Evolutionary conservation across 495 filamentous ascomycete genomes (phyloP), one percentile per base, ranked within the genome.

Genomic region (Daldinia grandis): DNA sequence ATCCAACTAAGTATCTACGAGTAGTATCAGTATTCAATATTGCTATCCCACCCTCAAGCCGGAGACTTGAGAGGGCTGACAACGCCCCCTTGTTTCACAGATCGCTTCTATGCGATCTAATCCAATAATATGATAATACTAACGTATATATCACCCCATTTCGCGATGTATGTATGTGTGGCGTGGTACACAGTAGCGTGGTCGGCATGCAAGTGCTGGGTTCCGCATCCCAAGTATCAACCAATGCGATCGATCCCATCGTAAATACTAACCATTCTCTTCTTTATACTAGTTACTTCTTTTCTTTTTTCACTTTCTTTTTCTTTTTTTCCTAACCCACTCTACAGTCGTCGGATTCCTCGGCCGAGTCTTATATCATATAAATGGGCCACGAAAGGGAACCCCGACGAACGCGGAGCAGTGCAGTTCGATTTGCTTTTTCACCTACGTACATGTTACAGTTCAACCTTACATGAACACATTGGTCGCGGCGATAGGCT

Each of bases 161-260:
- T 30, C 69, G 30, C 30, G 28, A 56, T 49, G 21, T 42, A 37
- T 50, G 33, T 58, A 42, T 54, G 50, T 61, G 49, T 64, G 59
- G 69, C 59, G 69, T 68, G 54, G 63, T 67, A 64, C 63, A 60
- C 44, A 19, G 59, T 64, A 72, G 69, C 64, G 55, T 72, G 64
- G 69, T 62, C 56, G 55, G 55, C 60, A 72, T 72, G 69, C 69
- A 72, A 57, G 61, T 72, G 69, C 64, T 72, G 31, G 64, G 65
- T 73, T 69, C 61, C 66, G 60, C 64, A 73, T 73, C 64, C 56
- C 57, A 42, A 61, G 58, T 33, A 40, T n/a, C 37, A 57, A 56
- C 70, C 70, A 72, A 72, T 72, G 28, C 64, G 60, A 65, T 68
- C 44, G 51, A 53, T 4, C 35, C 47, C 24, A 47, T 58, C 42